Evolutionary conservation across 495 filamentous ascomycete species (phyloP).

Genomic region (Melanomma pulvis-pyrius): DNA sequence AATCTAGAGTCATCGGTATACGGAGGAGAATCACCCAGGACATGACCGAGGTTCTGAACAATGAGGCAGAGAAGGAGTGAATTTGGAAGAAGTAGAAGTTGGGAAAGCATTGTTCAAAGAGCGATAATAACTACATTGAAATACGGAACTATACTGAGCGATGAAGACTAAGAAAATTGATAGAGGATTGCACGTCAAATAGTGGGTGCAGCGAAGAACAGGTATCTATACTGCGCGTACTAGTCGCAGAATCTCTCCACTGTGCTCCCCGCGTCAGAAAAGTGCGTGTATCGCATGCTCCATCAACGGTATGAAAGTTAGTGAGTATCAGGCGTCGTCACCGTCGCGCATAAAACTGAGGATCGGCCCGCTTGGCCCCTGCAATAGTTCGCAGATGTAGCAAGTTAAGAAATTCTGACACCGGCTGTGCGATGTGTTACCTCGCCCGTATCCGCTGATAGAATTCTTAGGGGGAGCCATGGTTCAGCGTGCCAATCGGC

Average conservation of each 20-base stretch:
- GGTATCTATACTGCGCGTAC: not conserved
- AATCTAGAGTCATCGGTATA: conserved; percentile 17
- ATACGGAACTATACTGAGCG: not conserved
- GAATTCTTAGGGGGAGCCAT: not conserved
- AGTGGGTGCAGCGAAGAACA: not conserved
- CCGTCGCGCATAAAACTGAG: conserved; percentile 1
- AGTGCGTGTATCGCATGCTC: not conserved
- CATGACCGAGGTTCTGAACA: conserved; percentile 5
- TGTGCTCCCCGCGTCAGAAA: not conserved
- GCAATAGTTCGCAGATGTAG: not conserved
- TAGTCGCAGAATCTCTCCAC: not conserved
- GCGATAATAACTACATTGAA: not conserved
- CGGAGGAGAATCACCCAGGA: conserved; percentile 20
- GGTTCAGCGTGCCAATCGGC: not conserved
- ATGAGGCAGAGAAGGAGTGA: conserved; percentile 18
- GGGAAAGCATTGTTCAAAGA: conserved; percentile 10
- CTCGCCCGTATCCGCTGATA: not conserved
- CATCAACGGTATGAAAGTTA: not conserved
- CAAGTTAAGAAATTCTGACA: too few species aligned
- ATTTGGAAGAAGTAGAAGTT: conserved; percentile 14
- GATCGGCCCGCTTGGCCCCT: not conserved
- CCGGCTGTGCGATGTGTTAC: not conserved
- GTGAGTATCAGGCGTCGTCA: conserved; percentile 4
- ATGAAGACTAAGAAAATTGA: not conserved
- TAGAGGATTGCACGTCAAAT: not conserved